Evolutionary conservation across 2,329 filamentous ascomycete genomes (phyloP).

Genomic region (Trichoderma sp.): DNA sequence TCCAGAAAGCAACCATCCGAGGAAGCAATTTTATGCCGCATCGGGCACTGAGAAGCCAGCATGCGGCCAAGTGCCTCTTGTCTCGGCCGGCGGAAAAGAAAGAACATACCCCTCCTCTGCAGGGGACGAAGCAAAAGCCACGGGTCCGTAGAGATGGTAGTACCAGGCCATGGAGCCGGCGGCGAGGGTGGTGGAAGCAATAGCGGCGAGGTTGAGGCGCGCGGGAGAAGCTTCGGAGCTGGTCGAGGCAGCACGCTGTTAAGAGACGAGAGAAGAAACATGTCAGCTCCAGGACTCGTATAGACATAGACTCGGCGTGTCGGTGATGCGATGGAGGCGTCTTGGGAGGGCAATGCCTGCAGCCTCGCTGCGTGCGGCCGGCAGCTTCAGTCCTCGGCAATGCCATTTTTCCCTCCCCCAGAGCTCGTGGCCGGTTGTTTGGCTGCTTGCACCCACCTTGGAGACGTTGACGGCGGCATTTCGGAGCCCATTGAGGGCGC

Average conservation of each 20-base stretch:
- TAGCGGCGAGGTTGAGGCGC: conserved; percentile 83
- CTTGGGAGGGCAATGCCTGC: conserved; percentile 31
- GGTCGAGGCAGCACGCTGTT: conserved; percentile 69
- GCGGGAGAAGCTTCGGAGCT: conserved; percentile 73
- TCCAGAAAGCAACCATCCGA: conserved; percentile 28
- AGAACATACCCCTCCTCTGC: conserved; percentile 94
- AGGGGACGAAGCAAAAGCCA: conserved; percentile 85
- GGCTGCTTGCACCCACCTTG: conserved; percentile 61
- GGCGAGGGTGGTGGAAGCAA: conserved; percentile 82
- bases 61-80: background rate
- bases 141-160: conserved; percentile 91
- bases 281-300: conserved; percentile 44
- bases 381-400: conserved; percentile 41
- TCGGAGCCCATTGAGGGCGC: conserved; percentile 77
- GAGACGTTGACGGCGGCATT: conserved; percentile 71
- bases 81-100: conserved; percentile 9
- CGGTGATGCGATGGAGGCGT: conserved; percentile 38
- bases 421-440: conserved; percentile 18
- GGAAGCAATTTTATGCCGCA: conserved; percentile 43
- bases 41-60: conserved; percentile 11
- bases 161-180: conserved; percentile 94
- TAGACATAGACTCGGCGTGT: conserved; percentile 27
- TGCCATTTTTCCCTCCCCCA: background rate
- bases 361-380: conserved; percentile 31
- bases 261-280: conserved; percentile 30